Base-by-base conservation (phyloP, 495 filamentous ascomycete genomes). In the Aspergillus avenaceus region DNA sequence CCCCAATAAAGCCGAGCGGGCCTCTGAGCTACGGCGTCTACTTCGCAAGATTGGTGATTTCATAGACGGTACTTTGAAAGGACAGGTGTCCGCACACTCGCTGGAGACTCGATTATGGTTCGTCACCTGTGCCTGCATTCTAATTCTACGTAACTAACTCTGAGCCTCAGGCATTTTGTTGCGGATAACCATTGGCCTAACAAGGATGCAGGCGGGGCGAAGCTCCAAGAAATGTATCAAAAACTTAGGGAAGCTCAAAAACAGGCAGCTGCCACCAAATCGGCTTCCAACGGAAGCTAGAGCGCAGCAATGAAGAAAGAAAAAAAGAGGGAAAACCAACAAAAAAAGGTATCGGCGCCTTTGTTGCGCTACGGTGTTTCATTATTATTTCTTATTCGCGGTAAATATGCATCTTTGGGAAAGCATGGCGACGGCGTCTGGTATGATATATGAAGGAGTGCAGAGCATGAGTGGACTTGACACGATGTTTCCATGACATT, bases 1-100 rank as follows among this genome's bases (percentile, higher is more conserved):
- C 40, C 83, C 80, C 28, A 76, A 76, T 36, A 80, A 83, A 54
- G 69, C 76, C 26, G 74, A 77, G 46, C 73, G 84, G 12, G 80
- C 85, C 24, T 56, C 48, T 14, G 67, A 74, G 47, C 63, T 76
- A 21, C 62, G 75, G 24, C 63, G 56, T 26, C 72, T 77, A 13
- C 69, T 80, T 45, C 58, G 67, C 31, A 73, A 69, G 45, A 77
- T 80, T 56, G 76, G 76, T 18, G 71, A 74, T 38, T 75, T 74
- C 43, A 76, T 80, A 37, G 59, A 64, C 28, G 51, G 50, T 44
- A 69, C 67, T 8, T 44, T 76, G 29, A 56, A 60, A 28, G 60
- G 66, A 14, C 63, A 70, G 23, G 55, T 53, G 41, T 57, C 64
- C 19, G 64, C 68, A 54, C 58, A 63, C 29, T 70, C 70, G 22